These are phyloP conservation scores for Avena eriantha DNA, from an alignment of 176 grass and related monocot genomes.

Conservation along the genomic window DNA sequence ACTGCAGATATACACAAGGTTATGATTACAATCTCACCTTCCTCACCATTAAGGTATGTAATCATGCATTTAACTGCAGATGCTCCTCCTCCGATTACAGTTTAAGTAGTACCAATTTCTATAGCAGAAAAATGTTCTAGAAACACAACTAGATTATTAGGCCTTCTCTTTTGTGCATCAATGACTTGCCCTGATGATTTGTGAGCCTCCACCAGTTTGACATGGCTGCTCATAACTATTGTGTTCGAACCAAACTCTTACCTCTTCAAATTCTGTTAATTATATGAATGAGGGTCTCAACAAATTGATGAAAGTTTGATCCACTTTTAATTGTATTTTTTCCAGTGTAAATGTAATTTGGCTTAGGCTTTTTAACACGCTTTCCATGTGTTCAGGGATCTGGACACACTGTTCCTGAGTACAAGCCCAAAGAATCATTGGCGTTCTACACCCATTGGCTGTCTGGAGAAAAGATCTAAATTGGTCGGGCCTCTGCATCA, in stretches of 20 bases:
- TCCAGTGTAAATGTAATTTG: background rate
- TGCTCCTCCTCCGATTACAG: background rate
- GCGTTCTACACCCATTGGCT: slow-evolving; percentile 60
- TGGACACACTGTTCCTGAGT: slow-evolving; percentile 71
- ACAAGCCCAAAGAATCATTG: slow-evolving; percentile 81
- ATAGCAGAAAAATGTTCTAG: background rate
- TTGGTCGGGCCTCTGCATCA: background rate
- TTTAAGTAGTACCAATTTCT: background rate
- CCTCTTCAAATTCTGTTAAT: background rate
- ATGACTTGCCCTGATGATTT: background rate
- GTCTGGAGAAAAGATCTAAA: slow-evolving; percentile 57
- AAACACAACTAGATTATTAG: background rate
- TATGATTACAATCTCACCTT: slow-evolving; percentile 85
- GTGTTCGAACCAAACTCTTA: background rate
- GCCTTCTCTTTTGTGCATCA: background rate
- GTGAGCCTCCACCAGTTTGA: background rate
- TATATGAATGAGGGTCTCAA: background rate
- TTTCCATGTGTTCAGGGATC: slow-evolving; percentile 54
- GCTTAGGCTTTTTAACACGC: background rate
- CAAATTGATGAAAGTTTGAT: background rate
- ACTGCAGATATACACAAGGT: slow-evolving; percentile 73
- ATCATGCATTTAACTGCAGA: background rate
- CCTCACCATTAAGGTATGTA: slow-evolving; percentile 80
- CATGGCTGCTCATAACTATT: background rate
- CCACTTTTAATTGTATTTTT: background rate